Conservation (phyloP, 768 basidiomycete species). For the Psilocybe sp. region DNA sequence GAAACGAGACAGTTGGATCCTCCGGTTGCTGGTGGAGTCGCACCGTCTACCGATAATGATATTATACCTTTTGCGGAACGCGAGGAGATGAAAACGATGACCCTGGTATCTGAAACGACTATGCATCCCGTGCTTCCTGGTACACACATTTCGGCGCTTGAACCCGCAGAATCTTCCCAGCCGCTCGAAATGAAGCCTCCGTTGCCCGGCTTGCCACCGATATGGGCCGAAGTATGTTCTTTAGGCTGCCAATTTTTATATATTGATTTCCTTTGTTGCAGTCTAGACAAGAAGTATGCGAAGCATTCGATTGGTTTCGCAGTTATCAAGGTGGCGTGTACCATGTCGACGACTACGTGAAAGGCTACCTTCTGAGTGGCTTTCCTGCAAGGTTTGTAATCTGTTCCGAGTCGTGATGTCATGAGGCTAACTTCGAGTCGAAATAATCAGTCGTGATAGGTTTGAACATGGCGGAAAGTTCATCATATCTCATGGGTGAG, state of each 20-base stretch:
- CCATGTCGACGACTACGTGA: constrained; percentile 52
- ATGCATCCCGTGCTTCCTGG: not conserved
- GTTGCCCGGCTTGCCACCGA: constrained; percentile 13
- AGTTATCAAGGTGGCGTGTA: constrained; percentile 85
- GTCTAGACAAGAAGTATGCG: constrained; percentile 86
- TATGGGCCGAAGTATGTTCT: constrained; percentile 17
- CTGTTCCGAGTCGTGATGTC: not conserved
- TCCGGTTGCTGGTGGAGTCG: too few relatives aligned
- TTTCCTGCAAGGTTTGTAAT: constrained; percentile 60
- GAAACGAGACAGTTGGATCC: too few relatives aligned
- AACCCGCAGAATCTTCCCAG: not conserved
- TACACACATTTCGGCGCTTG: constrained; percentile 2
- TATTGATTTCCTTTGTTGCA: constrained; percentile 23
- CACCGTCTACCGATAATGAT: too few relatives aligned
- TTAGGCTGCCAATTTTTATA: constrained; percentile 1
- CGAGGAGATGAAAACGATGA: too few relatives aligned
- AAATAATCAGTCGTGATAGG: constrained; percentile 55
- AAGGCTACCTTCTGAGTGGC: constrained; percentile 75
- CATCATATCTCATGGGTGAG: constrained; percentile 84
- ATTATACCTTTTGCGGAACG: too few relatives aligned
- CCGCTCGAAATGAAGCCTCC: constrained; percentile 6
- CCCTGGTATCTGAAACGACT: not conserved
- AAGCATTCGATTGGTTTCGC: constrained; percentile 70
- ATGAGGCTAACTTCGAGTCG: not conserved
- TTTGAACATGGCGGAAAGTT: constrained; percentile 64